Base-by-base conservation (phyloP, 1,284 basidiomycete genomes). In the Ustilago tritici region DNA sequence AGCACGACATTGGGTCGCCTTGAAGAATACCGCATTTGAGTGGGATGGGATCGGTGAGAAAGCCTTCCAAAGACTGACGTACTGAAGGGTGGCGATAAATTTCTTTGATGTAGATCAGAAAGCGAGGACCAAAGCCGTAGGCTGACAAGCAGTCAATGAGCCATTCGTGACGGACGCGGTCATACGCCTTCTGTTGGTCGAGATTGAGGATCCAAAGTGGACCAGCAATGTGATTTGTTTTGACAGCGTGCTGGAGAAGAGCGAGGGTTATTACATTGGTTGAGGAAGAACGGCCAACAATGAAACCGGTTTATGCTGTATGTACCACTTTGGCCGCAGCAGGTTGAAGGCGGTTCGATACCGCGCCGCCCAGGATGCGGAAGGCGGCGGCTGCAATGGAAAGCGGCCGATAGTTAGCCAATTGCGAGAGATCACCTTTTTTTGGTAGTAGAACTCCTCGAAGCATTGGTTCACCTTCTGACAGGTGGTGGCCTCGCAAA, bases 1-100 rank as follows among this genome's bases (percentile, higher is more conserved):
- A 53, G 50, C 50, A 53, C 12, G 50, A 53, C 50, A 53, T 53
- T 4, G 50, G 50, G n/a, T 53, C 50, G 31, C 50, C 50, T 53
- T 53, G 50, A 4, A 53, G 31, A 34, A 53, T 32, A 15, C 50
- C 50, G 31, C 50, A 53, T 15, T 31, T 34, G 50, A 53, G 50
- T 15, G 50, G 50, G 50, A 32, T 53, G 9, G 50, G 50, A 7
- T 53, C 50, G 0, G 50, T 53, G 12, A 53, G 14, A 17, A 23
- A 9, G 12, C 50, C 50, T 17, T 53, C 50, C 4, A 23, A 6
- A 7, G 50, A 53, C 31, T 53, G 50, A 34, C 40, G 40, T 1
- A 41, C 40, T 12, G 40, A 41, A 15, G 40, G 40, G 10, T 41
- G 40, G 6, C 10, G 11, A 15, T 41, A 41, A 6, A 41, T 15